These are phyloP conservation scores for Phytophthora sp. DNA, from an alignment of 352 stramenopile genomes.

Conservation along the genomic window DNA sequence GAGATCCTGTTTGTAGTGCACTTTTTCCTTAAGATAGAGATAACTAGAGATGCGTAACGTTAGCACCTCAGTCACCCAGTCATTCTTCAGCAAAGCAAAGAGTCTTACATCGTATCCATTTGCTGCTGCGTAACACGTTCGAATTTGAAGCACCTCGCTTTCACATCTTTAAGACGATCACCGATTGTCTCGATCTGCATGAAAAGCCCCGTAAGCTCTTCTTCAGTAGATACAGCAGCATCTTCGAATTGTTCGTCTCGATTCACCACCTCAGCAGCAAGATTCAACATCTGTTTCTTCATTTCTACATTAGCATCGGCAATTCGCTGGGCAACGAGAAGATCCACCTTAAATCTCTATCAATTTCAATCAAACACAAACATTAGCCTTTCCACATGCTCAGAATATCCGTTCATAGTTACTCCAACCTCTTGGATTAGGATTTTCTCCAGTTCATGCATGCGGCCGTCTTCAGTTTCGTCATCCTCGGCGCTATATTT, in stretches of 20 bases:
- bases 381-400: neutral
- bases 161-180: slow-evolving; percentile 65
- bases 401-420: neutral
- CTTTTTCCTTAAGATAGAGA: slow-evolving; percentile 83
- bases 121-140: slow-evolving; percentile 55
- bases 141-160: slow-evolving; percentile 74
- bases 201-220: slow-evolving; percentile 56
- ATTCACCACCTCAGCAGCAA: slow-evolving; percentile 45
- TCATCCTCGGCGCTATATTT: slow-evolving; percentile 14
- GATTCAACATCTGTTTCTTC: slow-evolving; percentile 73
- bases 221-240: slow-evolving; percentile 33
- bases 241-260: slow-evolving; percentile 36
- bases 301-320: slow-evolving; percentile 62
- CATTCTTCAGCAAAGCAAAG: neutral
- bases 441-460: slow-evolving; percentile 61
- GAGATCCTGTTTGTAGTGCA: slow-evolving; percentile 76
- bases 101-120: slow-evolving; percentile 69
- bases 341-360: slow-evolving; percentile 77
- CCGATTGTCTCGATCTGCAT: slow-evolving; percentile 52
- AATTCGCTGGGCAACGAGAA: slow-evolving; percentile 75
- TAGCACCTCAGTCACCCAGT: neutral
- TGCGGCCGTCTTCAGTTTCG: slow-evolving; percentile 20
- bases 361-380: neutral
- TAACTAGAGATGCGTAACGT: slow-evolving; percentile 47
- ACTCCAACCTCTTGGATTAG: slow-evolving; percentile 65